Evolutionary conservation across 495 filamentous ascomycete species (phyloP).

Genomic region (Chaetomium cochliodes): DNA sequence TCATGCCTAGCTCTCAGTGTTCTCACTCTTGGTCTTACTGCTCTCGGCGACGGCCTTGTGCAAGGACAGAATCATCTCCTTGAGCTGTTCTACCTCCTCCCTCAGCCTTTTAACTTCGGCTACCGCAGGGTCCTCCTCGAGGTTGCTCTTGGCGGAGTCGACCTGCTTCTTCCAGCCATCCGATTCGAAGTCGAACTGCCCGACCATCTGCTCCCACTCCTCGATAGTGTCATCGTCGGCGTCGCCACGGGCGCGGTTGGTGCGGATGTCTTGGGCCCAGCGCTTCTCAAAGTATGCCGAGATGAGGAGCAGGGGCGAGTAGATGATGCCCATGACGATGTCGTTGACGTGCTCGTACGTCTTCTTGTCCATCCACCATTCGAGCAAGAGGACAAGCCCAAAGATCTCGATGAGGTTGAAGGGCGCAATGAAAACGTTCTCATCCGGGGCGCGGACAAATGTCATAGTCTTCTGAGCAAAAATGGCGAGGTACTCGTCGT

Average conservation of each 20-base stretch:
- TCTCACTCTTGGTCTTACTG: not conserved
- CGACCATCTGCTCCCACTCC: constrained; percentile 86
- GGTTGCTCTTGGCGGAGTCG: constrained; percentile 67
- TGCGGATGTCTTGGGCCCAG: constrained; percentile 63
- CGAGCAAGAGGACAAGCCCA: constrained; percentile 73
- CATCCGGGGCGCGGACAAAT: constrained; percentile 93
- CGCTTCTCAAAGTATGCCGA: constrained; percentile 74
- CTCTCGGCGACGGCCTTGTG: constrained; percentile 15
- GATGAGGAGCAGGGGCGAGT: constrained; percentile 77
- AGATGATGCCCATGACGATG: constrained; percentile 79
- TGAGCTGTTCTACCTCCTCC: constrained; percentile 68
- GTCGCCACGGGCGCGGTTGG: constrained; percentile 75
- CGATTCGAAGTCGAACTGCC: constrained; percentile 69
- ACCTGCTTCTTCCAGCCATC: constrained; percentile 81
- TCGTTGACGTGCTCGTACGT: constrained; percentile 80
- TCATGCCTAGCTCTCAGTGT: not conserved
- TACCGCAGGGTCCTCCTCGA: constrained; percentile 67
- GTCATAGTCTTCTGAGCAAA: constrained; percentile 90
- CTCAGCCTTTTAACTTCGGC: constrained; percentile 66
- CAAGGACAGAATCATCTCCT: constrained; percentile 40
- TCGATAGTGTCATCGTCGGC: constrained; percentile 85
- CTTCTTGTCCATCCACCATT: constrained; percentile 83
- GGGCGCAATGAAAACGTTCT: constrained; percentile 95
- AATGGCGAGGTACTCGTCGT: constrained; percentile 91
- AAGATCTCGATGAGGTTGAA: constrained; percentile 94